Conservation (phyloP, 208 protist genomes). For the Trypanosoma grayi region DNA sequence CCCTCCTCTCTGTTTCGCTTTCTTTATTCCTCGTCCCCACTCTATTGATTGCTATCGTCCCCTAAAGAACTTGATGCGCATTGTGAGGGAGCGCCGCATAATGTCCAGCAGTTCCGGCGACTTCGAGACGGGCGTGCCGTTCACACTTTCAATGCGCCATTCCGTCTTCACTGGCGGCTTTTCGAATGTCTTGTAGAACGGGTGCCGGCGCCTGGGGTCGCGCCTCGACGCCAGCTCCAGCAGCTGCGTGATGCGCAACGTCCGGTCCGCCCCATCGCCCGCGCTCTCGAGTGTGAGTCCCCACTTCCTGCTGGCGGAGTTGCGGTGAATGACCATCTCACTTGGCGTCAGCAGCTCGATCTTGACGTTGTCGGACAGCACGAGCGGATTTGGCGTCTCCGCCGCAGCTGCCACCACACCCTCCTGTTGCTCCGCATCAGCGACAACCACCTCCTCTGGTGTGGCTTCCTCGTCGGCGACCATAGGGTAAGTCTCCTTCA, state of each 20-base stretch:
- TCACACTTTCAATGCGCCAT: constrained; percentile 53
- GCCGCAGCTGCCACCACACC: not conserved
- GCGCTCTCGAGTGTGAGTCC: constrained; percentile 36
- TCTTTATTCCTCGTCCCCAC: not conserved
- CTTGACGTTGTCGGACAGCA: constrained; percentile 50
- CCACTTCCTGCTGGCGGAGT: constrained; percentile 42
- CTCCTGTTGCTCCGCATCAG: not conserved
- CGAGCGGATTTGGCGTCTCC: constrained; percentile 23
- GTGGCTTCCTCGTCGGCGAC: constrained; percentile 10
- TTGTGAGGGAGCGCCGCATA: constrained; percentile 27
- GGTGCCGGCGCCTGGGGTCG: constrained; percentile 24
- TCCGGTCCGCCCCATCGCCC: constrained; percentile 9
- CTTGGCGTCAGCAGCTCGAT: constrained; percentile 33
- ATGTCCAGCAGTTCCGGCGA: constrained; percentile 31
- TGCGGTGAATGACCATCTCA: constrained; percentile 59
- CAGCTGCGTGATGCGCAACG: constrained; percentile 20
- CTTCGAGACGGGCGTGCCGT: constrained; percentile 29
- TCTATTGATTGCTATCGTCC: constrained; percentile 1
- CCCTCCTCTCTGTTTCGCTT: too few species aligned
- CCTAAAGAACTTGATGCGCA: constrained; percentile 29
- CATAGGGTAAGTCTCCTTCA: constrained; percentile 16
- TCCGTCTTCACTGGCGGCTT: constrained; percentile 21
- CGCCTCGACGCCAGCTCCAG: constrained; percentile 12
- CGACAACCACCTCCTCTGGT: not conserved
- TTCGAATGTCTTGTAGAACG: constrained; percentile 41